A percentile compares a stretch with the other conserved stretches of the same genome.
Evolutionary conservation across 192 early-diverging fungal genomes (phyloP).

Genomic region (Dimargaris verticillata): DNA sequence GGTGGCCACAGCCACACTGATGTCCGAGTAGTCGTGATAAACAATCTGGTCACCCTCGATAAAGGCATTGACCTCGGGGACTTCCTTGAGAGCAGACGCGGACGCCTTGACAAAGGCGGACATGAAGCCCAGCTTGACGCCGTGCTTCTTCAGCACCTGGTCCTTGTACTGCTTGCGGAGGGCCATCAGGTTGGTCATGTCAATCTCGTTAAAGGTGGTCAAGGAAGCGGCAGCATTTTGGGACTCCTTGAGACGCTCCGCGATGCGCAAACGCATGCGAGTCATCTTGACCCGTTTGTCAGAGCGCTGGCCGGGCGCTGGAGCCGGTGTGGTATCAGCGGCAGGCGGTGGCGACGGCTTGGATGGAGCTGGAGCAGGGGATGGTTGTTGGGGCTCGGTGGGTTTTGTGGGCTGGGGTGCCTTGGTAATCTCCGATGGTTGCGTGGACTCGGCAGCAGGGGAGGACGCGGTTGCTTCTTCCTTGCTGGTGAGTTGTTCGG

Average conservation of each 20-base stretch:
- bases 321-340: conserved; percentile 17
- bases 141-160: conserved; percentile 79
- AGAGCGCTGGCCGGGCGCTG: conserved; percentile 25
- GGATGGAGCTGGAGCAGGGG: conserved; percentile 16
- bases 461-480: conserved; percentile 17
- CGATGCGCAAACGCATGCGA: conserved; percentile 89
- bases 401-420: conserved; percentile 4
- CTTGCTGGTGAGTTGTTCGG: conserved; percentile 22
- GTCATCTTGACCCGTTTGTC: conserved; percentile 75
- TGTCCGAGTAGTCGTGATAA: conserved; percentile 88
- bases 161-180: conserved; percentile 91
- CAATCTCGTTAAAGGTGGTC: conserved; percentile 99
- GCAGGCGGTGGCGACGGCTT: conserved; percentile 17
- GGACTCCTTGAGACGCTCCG: conserved; percentile 89
- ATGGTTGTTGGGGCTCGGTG: conserved; percentile 18
- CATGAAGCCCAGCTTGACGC: conserved; percentile 97
- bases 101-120: conserved; percentile 91
- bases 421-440: conserved; percentile 12
- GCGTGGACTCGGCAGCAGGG: conserved; percentile 16
- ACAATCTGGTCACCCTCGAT: conserved; percentile 86
- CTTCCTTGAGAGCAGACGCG: conserved; percentile 63
- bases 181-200: conserved; percentile 90
- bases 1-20: conserved; percentile 91
- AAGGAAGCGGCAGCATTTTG: conserved; percentile 92
- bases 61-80: conserved; percentile 87